Percentiles rank a stretch among this genome's conserved stretches.
Evolutionary conservation across 164 flowering plant species (phyloP).

Genomic region (Umbellularia californica): DNA sequence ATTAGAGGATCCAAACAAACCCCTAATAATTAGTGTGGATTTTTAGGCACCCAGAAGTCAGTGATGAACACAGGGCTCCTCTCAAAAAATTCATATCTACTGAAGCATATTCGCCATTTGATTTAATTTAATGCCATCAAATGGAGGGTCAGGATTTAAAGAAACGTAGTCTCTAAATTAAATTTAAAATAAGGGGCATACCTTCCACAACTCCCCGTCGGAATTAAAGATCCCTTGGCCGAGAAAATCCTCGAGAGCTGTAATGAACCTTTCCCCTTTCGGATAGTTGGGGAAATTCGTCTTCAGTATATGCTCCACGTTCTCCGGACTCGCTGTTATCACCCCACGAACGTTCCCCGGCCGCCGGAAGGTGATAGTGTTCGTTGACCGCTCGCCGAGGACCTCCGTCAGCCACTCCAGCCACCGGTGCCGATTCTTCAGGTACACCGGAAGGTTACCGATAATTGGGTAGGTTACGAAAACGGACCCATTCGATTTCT

Average conservation of each 20-base stretch:
- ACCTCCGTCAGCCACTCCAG: constrained; percentile 76
- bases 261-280: constrained; percentile 28
- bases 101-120: too few species aligned
- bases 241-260: constrained; percentile 32
- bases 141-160: too few species aligned
- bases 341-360: constrained; percentile 52
- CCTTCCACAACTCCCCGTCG: constrained; percentile 43
- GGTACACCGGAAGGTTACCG: constrained; percentile 57
- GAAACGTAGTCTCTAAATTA: too few species aligned
- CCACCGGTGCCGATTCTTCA: constrained; percentile 49
- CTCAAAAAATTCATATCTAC: too few species aligned
- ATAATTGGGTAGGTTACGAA: constrained; percentile 41
- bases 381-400: constrained; percentile 40
- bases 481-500: background rate
- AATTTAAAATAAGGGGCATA: background rate
- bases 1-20: too few species aligned
- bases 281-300: constrained; percentile 44
- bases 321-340: constrained; percentile 69
- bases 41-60: too few species aligned
- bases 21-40: too few species aligned
- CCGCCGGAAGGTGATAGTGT: constrained; percentile 50
- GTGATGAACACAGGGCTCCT: too few species aligned
- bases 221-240: constrained; percentile 49
- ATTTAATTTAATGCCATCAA: too few species aligned
- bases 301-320: constrained; percentile 73